Evolutionary conservation across 2,329 filamentous ascomycete species (phyloP).

Genomic region (Amylocarpus encephaloides): DNA sequence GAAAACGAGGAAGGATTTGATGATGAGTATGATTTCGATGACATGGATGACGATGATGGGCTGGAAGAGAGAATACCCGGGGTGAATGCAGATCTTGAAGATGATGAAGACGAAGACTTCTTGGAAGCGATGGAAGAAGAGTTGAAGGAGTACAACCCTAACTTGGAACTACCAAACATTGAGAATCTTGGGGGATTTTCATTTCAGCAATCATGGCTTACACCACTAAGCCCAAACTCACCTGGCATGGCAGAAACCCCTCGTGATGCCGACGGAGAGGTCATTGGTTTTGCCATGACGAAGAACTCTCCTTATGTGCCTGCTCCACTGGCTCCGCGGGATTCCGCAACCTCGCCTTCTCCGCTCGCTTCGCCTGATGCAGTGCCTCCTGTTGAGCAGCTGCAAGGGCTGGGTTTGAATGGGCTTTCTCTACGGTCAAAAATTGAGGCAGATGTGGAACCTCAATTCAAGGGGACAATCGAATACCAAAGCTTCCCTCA

Average conservation of each 20-base stretch:
- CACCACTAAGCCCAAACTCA: conserved; percentile 45
- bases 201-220: conserved; percentile 42
- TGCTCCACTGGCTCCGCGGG: conserved; percentile 5
- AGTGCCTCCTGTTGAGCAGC: neutral
- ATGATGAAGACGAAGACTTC: conserved; percentile 20
- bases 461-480: conserved; percentile 4
- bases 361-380: neutral
- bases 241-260: conserved; percentile 45
- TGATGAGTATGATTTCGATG: conserved; percentile 58
- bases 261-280: conserved; percentile 47
- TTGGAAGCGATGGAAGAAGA: conserved; percentile 32
- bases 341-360: conserved; percentile 17
- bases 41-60: conserved; percentile 58
- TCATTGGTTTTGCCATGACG: conserved; percentile 48
- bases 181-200: conserved; percentile 25
- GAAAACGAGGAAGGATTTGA: conserved; percentile 39
- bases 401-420: conserved; percentile 23
- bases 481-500: conserved; percentile 10
- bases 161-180: neutral
- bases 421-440: conserved; percentile 9
- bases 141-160: conserved; percentile 13
- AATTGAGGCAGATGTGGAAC: neutral
- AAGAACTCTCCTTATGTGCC: conserved; percentile 25
- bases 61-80: conserved; percentile 59
- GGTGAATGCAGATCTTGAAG: conserved; percentile 41